phyloP scores from a whole-genome alignment of 805 yeast species.

The Geotrichum ghanense region DNA sequence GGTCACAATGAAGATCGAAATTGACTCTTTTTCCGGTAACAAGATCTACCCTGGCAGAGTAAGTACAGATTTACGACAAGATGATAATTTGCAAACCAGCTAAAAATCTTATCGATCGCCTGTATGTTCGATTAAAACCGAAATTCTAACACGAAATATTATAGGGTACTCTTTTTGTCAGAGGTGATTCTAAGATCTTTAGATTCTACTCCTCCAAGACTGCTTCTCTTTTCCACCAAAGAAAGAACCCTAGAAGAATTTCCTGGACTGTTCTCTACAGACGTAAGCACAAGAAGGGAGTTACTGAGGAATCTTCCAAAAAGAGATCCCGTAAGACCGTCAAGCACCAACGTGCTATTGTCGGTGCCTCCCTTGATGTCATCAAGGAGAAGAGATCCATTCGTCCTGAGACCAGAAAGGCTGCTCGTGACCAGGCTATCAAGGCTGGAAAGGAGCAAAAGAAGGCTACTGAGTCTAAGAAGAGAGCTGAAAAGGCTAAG shows the following conservation, averaged over 20 bases:
- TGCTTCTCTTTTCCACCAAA: constrained; percentile 96
- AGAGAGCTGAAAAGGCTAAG: constrained; percentile 43
- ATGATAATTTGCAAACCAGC: no score
- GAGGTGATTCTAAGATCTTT: constrained; percentile 99
- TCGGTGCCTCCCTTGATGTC: constrained; percentile 97
- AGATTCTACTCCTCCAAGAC: constrained; percentile 98
- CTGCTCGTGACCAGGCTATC: constrained; percentile 86
- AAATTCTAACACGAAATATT: no score
- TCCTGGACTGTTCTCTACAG: constrained; percentile 99
- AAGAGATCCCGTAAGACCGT: constrained; percentile 96
- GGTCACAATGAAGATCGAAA: constrained; percentile 84
- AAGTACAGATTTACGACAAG: no score
- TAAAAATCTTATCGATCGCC: no score
- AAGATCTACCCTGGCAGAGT: constrained; percentile 99
- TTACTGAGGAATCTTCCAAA: constrained; percentile 95
- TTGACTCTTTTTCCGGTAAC: constrained; percentile 98
- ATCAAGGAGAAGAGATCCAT: constrained; percentile 95
- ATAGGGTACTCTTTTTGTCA: constrained; percentile 92
- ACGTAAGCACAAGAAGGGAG: constrained; percentile 99
- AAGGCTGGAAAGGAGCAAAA: constrained; percentile 36
- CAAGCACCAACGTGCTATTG: constrained; percentile 98
- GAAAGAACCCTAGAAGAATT: constrained; percentile 99
- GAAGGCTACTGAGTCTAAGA: constrained; percentile 86
- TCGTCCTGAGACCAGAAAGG: constrained; percentile 97
- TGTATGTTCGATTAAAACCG: no score